Evolutionary conservation across 2,329 filamentous ascomycete species (phyloP), one percentile per base, ranked within the genome.

Genomic region (Lachnellula arida): DNA sequence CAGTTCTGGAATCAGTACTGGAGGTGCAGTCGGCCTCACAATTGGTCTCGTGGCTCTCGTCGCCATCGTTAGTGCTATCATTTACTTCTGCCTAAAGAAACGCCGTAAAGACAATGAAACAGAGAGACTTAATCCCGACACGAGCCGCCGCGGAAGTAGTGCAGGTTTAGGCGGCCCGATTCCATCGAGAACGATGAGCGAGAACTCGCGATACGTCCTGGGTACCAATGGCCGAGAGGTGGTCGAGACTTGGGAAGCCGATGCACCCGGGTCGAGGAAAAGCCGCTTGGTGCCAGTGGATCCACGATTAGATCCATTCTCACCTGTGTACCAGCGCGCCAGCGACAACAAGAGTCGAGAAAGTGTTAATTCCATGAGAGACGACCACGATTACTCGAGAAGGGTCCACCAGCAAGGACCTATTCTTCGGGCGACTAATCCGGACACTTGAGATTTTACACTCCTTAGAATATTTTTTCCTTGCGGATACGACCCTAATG

Each of bases 371-470:
- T 86, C 83, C 1, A 71, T 87, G 5, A 80, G 80, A 55, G 84
- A 87, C 65, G 81, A 86, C 59, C 81, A 84, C 56, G 84, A 87
- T 62, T 87, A 87, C 65, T 86, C 83, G 40, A 75, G 84, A 60
- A 75, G 68, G 48, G 63, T 70, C 2, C 73, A 77, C 44, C 76
- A 78, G 9, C 74, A 79, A 64, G 62, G 60, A 23, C 63, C 65
- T 7, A 81, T 86, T 7, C 74, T 87, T n/a, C 76, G 83, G 60
- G 82, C 82, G 8, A 82, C 76, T 32, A 87, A 87, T 64, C 82
- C 84, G 3, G 82, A 86, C 54, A 35, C 48, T 17, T 48, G 49
- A 47, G 53, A 53, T 39, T 39, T 22, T 22, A 37, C 14, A 35
- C 28, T 37, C 49, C n/a, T n/a, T 34, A 25, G 28, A 35, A 53